phyloP scores from a whole-genome alignment of 2,329 filamentous ascomycete species.

The Colletotrichum truncatum region DNA sequence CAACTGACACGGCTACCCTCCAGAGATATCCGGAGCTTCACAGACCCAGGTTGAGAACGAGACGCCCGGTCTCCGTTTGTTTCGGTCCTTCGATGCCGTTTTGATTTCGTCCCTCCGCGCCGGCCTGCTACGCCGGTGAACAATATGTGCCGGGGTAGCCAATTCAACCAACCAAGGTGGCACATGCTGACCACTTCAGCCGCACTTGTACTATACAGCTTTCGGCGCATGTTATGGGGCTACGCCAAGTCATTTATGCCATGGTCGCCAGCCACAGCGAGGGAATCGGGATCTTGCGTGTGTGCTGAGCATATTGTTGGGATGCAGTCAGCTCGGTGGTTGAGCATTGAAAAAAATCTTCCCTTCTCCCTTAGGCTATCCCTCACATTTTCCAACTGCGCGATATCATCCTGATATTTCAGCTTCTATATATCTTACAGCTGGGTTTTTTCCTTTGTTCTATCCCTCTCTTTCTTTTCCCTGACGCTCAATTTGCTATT shows the following conservation, averaged over 20 bases:
- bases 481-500: too few relatives aligned
- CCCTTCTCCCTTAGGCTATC: too few relatives aligned
- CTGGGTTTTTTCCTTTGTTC: too few relatives aligned
- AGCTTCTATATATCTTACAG: too few relatives aligned
- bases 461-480: too few relatives aligned
- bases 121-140: neutral
- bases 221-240: conserved; percentile 14
- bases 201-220: conserved; percentile 8
- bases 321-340: too few relatives aligned
- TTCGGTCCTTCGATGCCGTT: neutral
- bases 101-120: neutral
- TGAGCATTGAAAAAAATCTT: too few relatives aligned
- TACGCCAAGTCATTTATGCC: neutral
- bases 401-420: too few relatives aligned
- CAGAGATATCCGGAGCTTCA: neutral
- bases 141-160: neutral
- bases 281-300: too few relatives aligned
- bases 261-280: neutral
- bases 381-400: too few relatives aligned
- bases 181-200: conserved; percentile 1
- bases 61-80: neutral
- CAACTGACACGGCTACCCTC: neutral
- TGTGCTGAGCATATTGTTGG: too few relatives aligned
- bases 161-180: neutral
- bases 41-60: neutral